These are phyloP conservation scores for Pseudofabraea citricarpa DNA, from an alignment of 2,329 filamentous ascomycete species.

Conservation along the genomic window DNA sequence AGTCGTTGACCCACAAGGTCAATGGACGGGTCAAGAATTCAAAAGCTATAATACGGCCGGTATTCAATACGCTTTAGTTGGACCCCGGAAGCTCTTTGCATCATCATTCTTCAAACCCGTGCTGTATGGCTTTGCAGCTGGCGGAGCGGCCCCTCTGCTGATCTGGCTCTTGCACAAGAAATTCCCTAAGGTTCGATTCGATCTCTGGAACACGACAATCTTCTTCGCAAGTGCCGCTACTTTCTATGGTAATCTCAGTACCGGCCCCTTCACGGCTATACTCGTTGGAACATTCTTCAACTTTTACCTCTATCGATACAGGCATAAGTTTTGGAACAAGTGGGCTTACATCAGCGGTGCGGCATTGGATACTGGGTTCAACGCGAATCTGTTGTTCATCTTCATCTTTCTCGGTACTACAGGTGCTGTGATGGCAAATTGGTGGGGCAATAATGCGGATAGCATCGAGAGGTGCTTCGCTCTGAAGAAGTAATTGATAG, in stretches of 20 bases:
- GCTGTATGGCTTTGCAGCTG: background rate
- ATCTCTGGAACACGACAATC: background rate
- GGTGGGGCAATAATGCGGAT: constrained; percentile 1
- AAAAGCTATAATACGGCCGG: background rate
- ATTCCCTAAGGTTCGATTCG: background rate
- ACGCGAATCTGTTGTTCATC: background rate
- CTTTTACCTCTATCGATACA: constrained; percentile 1
- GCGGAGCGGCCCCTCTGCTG: background rate
- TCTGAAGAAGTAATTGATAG: no score
- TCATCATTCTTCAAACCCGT: constrained; percentile 1
- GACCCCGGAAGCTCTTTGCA: background rate
- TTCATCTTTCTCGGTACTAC: constrained; percentile 1
- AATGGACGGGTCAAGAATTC: constrained; percentile 1
- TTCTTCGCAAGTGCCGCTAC: constrained; percentile 1
- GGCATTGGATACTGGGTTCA: background rate
- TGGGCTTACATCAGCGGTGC: background rate
- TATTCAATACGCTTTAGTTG: background rate
- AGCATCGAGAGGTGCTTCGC: constrained; percentile 1
- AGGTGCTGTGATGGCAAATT: background rate
- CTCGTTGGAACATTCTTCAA: constrained; percentile 1
- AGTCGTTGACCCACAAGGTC: background rate
- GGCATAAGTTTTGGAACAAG: background rate
- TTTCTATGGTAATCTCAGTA: constrained; percentile 1
- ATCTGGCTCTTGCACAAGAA: background rate
- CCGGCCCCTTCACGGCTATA: background rate